These are phyloP conservation scores for Allium sativum DNA, from an alignment of 106 monocot species.

Conservation along the genomic window DNA sequence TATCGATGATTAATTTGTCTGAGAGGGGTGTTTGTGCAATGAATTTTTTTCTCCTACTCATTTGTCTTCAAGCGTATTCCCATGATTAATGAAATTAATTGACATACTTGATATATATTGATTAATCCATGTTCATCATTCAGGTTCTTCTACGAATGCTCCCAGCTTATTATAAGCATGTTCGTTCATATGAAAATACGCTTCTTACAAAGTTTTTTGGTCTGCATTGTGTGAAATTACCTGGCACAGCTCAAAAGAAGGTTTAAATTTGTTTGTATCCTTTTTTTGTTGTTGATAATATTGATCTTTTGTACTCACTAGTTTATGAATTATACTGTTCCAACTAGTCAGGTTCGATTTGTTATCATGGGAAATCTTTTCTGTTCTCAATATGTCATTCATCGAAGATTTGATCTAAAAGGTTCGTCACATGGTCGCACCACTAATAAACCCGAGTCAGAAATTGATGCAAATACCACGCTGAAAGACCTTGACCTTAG, in stretches of 20 bases:
- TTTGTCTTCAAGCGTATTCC: background rate
- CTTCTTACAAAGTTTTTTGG: slow-evolving; percentile 92
- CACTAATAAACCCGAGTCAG: slow-evolving; percentile 66
- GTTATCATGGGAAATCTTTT: slow-evolving; percentile 99
- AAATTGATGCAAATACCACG: slow-evolving; percentile 82
- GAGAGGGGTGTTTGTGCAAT: no score
- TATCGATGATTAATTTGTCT: no score
- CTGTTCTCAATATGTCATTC: slow-evolving; percentile 70
- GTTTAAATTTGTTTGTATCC: slow-evolving; percentile 13
- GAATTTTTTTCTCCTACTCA: background rate
- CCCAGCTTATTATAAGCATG: slow-evolving; percentile 90
- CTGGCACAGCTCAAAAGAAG: slow-evolving; percentile 79
- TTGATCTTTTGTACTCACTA: background rate
- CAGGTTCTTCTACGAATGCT: slow-evolving; percentile 95
- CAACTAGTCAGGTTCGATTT: slow-evolving; percentile 64
- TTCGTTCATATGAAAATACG: slow-evolving; percentile 68
- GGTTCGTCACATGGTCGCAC: slow-evolving; percentile 88
- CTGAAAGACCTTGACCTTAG: slow-evolving; percentile 95
- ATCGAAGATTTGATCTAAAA: slow-evolving; percentile 83
- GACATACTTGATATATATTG: background rate
- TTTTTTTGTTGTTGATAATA: background rate
- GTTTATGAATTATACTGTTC: background rate
- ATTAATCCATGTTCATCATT: background rate
- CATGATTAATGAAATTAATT: no score
- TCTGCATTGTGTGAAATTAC: slow-evolving; percentile 82